These are phyloP conservation scores for Aureoboletus auriporus DNA, from an alignment of 768 basidiomycete species.

Conservation along the genomic window DNA sequence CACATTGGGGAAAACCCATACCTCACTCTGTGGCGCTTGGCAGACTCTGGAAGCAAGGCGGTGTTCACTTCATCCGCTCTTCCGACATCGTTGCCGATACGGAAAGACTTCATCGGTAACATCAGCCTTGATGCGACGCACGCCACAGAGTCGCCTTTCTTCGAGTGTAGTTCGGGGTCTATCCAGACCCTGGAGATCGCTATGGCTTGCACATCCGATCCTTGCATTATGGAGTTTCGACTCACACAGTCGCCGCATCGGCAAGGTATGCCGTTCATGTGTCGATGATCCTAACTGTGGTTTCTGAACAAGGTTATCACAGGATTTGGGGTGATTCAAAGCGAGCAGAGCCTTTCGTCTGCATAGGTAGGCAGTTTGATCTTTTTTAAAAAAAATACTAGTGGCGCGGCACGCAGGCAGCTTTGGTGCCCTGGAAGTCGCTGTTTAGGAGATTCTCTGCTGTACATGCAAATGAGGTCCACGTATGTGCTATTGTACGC, in stretches of 20 bases:
- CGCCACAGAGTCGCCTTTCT: constrained; percentile 8
- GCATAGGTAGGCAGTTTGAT: too few relatives aligned
- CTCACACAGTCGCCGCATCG: constrained; percentile 12
- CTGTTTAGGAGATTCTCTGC: too few relatives aligned
- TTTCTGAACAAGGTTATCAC: neutral
- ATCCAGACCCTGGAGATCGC: constrained; percentile 20
- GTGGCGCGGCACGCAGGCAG: too few relatives aligned
- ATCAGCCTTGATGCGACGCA: constrained; percentile 12
- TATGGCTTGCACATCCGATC: constrained; percentile 17
- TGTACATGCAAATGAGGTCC: too few relatives aligned
- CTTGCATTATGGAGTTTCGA: constrained; percentile 21
- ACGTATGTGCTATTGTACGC: too few relatives aligned
- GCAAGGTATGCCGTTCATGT: constrained; percentile 14
- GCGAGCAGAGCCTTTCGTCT: constrained; percentile 6
- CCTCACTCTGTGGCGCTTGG: constrained; percentile 18
- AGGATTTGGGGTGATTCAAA: constrained; percentile 20
- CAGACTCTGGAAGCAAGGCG: constrained; percentile 3
- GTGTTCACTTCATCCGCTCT: constrained; percentile 5
- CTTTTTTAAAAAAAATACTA: too few relatives aligned
- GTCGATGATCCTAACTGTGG: neutral
- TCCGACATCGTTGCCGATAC: constrained; percentile 9
- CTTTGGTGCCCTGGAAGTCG: too few relatives aligned
- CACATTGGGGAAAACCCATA: constrained; percentile 12
- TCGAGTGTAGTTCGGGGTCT: constrained; percentile 12
- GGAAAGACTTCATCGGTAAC: constrained; percentile 14